phyloP scores from a whole-genome alignment of 805 yeast species.

The Yarrowia porcina region DNA sequence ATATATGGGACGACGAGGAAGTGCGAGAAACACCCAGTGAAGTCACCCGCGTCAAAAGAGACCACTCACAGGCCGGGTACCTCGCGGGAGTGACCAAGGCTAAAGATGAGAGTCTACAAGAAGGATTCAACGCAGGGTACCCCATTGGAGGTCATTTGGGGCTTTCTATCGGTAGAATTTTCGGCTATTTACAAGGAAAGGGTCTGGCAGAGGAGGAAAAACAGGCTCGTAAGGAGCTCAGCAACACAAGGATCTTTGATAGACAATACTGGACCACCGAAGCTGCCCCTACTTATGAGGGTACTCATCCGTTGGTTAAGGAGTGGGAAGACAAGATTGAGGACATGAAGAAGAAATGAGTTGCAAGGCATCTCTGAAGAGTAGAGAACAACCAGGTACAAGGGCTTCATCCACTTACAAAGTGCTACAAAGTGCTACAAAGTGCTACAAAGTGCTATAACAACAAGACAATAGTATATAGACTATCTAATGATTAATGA shows the following conservation, averaged over 20 bases:
- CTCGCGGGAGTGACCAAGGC: slow-evolving; percentile 71
- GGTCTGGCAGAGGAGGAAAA: slow-evolving; percentile 37
- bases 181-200: slow-evolving; percentile 52
- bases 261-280: slow-evolving; percentile 50
- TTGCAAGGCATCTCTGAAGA: too few species aligned
- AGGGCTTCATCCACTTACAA: too few species aligned
- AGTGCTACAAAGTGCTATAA: too few species aligned
- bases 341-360: not conserved
- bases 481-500: not conserved
- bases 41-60: slow-evolving; percentile 40
- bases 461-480: too few species aligned
- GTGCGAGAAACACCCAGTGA: slow-evolving; percentile 16
- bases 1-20: slow-evolving; percentile 22
- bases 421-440: too few species aligned
- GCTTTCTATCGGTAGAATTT: slow-evolving; percentile 55
- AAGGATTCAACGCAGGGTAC: slow-evolving; percentile 78
- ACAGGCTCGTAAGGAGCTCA: slow-evolving; percentile 47
- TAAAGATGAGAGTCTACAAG: slow-evolving; percentile 66
- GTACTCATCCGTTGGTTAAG: slow-evolving; percentile 42
- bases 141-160: slow-evolving; percentile 75
- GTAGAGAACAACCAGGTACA: too few species aligned
- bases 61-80: slow-evolving; percentile 77
- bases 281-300: slow-evolving; percentile 33
- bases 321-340: slow-evolving; percentile 44
- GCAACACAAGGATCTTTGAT: slow-evolving; percentile 56